Base-by-base conservation (phyloP, 2,329 filamentous ascomycete species). In the Fusarium palustre region DNA sequence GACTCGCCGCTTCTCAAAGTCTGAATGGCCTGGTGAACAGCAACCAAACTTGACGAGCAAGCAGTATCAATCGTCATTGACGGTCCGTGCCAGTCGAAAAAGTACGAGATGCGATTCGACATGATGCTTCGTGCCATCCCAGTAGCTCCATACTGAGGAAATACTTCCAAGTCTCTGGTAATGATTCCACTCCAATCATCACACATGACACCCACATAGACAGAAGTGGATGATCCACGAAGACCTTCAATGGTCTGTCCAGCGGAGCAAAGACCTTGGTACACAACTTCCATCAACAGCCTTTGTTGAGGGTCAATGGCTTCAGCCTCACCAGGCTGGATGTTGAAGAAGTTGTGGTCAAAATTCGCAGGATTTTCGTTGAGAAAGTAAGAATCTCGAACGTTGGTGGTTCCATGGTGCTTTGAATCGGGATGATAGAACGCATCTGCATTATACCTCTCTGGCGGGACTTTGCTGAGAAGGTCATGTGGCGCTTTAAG, bases 11-110 rank as follows among this genome's bases (percentile, higher is more conserved):
- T 46, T 5, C 52, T 22, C 11, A 55, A 16, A 7, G 24, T 13
- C 18, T 33, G 41, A 8, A 55, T n/a, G 7, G 52, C 52, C 16
- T 46, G 30, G 16, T 55, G 52, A 20, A 55, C 52, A 45, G 52
- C 52, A 9, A 55, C 52, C 7, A 55, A 20, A 12, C 41, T 46
- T 10, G 52, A 55, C 6, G 52, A 55, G 9, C 52, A 55, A 2
- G 52, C 52, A 2, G 52, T 55, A 18, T 55, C 52, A 7, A 55
- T 36, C 15, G 52, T 55, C 41, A 55, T 55, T 5, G 41, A 55
- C 5, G 52, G 41, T 3, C 52, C 52, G 9, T 55, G 52, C 52
- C 52, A 55, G 24, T 55, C 52, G 10, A 55, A 55, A 12, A 55
- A 55, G 6, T 46, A 55, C 5, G 52, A 55, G 7, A 55, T 10